phyloP scores from a whole-genome alignment of 176 grass and related monocot species.

The Thalia dealbata region DNA sequence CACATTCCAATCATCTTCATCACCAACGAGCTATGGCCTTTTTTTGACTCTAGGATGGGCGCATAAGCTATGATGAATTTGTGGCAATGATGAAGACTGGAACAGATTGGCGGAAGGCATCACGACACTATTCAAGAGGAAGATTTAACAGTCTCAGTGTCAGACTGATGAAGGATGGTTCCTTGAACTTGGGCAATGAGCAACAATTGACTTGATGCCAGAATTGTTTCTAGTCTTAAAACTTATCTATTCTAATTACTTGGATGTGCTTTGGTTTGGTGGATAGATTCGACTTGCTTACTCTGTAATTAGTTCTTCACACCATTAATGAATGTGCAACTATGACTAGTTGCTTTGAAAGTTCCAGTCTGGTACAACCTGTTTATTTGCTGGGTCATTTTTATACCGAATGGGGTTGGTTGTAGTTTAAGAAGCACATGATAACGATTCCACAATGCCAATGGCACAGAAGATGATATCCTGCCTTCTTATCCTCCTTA shows the following conservation, averaged over 20 bases:
- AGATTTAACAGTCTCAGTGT: constrained; percentile 97
- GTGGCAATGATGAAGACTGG: constrained; percentile 99
- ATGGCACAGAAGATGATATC: background rate
- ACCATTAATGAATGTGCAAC: background rate
- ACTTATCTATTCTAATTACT: constrained; percentile 34
- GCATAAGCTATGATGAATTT: constrained; percentile 94
- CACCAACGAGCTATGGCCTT: constrained; percentile 6
- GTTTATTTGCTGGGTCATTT: no score
- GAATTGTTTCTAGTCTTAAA: constrained; percentile 22
- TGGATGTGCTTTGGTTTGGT: constrained; percentile 45
- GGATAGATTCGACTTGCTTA: constrained; percentile 34
- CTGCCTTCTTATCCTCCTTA: background rate
- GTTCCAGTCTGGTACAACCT: background rate
- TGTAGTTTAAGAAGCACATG: constrained; percentile 26
- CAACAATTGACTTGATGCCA: constrained; percentile 25
- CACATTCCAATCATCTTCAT: background rate
- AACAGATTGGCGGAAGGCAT: constrained; percentile 97
- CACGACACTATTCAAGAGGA: constrained; percentile 88
- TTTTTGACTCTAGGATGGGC: constrained; percentile 59
- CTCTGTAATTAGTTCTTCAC: constrained; percentile 17
- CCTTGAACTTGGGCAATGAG: constrained; percentile 59
- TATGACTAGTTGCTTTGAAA: constrained; percentile 5
- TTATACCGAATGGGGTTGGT: background rate
- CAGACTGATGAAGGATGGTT: constrained; percentile 88
- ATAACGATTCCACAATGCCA: constrained; percentile 22